Conservation (phyloP, 1,139 yeast species). For the Schwanniomyces etchellsii region DNA sequence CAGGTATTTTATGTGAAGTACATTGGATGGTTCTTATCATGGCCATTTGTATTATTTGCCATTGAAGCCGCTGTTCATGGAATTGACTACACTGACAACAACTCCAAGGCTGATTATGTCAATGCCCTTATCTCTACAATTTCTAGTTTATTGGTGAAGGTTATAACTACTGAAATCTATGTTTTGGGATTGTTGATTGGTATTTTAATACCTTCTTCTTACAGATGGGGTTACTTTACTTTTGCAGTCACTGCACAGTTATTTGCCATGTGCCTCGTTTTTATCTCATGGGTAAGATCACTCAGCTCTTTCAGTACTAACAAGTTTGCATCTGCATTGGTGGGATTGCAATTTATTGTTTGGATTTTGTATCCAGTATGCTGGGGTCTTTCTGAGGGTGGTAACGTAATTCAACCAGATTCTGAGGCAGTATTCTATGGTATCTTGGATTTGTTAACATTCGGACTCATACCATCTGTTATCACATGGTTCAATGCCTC, state of each 20-base stretch:
- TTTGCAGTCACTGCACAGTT: constrained; percentile 33
- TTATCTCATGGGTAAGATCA: constrained; percentile 10
- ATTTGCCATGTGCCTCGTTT: constrained; percentile 28
- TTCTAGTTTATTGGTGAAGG: constrained; percentile 23
- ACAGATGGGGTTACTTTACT: constrained; percentile 64
- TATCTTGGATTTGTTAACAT: constrained; percentile 47
- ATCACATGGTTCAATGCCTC: constrained; percentile 26
- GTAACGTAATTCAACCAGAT: constrained; percentile 59
- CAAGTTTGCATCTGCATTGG: constrained; percentile 19
- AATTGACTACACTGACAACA: constrained; percentile 10
- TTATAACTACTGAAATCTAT: constrained; percentile 42
- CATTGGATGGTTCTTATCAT: constrained; percentile 63
- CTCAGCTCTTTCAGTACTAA: constrained; percentile 10
- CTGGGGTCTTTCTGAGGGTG: constrained; percentile 68
- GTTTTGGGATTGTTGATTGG: constrained; percentile 54
- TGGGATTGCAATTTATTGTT: constrained; percentile 27
- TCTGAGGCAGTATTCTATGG: constrained; percentile 67
- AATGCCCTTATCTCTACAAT: constrained; percentile 18
- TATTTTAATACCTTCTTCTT: constrained; percentile 46
- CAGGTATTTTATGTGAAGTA: constrained; percentile 63
- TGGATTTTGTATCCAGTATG: constrained; percentile 49
- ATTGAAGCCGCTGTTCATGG: constrained; percentile 43
- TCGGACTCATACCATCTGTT: constrained; percentile 36
- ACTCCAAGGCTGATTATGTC: constrained; percentile 13
- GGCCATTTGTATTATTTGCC: constrained; percentile 48